Percentiles rank a stretch among this genome's conserved stretches.
Evolutionary conservation across 192 early-diverging fungal species (phyloP).

Genomic region (Backusella luteola): DNA sequence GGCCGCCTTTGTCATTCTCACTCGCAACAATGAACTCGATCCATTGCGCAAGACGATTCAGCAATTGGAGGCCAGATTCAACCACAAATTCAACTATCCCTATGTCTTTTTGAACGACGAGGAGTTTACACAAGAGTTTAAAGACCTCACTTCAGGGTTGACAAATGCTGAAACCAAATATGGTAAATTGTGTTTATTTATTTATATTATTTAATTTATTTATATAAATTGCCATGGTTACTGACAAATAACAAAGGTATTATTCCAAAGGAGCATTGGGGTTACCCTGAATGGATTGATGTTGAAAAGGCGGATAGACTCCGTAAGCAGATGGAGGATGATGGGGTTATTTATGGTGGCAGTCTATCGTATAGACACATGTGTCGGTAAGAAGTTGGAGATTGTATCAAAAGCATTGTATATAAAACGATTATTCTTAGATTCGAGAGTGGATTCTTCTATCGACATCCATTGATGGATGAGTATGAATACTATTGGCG

Average conservation of each 20-base stretch:
- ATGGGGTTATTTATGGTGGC: constrained; percentile 60
- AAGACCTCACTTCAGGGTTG: constrained; percentile 49
- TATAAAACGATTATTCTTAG: constrained; percentile 12
- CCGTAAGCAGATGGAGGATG: constrained; percentile 52
- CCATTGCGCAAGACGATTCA: constrained; percentile 59
- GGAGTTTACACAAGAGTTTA: constrained; percentile 71
- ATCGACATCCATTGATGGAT: constrained; percentile 63
- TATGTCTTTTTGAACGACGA: constrained; percentile 87
- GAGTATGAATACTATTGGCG: constrained; percentile 84
- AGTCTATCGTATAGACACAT: constrained; percentile 67
- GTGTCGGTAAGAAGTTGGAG: constrained; percentile 44
- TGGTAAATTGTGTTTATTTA: constrained; percentile 39
- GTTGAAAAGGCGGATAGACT: constrained; percentile 47
- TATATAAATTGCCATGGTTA: not conserved
- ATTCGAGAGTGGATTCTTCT: constrained; percentile 77
- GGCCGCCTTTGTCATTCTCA: constrained; percentile 75
- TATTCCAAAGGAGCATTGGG: constrained; percentile 61
- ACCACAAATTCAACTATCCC: constrained; percentile 75
- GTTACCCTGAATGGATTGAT: constrained; percentile 64
- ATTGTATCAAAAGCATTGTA: too few relatives aligned
- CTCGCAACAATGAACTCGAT: constrained; percentile 67
- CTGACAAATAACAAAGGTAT: constrained; percentile 34
- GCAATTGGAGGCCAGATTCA: constrained; percentile 83
- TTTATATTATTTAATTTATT: constrained; percentile 9
- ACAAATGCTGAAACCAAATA: constrained; percentile 58